Conservation (phyloP, 371 early-diverging fungal genomes). For the Syncephalastrum racemosum region DNA sequence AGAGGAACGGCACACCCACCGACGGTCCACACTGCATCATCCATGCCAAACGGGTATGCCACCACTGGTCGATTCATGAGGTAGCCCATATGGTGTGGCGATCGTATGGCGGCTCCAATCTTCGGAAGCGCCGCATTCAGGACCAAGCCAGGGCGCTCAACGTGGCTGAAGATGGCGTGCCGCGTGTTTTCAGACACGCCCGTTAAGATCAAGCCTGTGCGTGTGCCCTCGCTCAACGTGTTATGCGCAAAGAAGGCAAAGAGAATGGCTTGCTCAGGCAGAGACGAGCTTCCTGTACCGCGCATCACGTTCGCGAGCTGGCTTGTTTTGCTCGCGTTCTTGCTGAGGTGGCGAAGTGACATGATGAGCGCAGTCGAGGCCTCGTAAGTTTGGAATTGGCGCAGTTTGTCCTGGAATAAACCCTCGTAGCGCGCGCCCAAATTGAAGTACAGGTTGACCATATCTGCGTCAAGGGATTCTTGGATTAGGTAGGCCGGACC, state of each 20-base stretch:
- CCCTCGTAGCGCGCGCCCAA: slow-evolving; percentile 66
- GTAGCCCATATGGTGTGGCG: slow-evolving; percentile 45
- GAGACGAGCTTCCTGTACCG: slow-evolving; percentile 42
- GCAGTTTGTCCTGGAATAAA: slow-evolving; percentile 66
- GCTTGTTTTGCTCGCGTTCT: slow-evolving; percentile 29
- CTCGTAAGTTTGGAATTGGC: slow-evolving; percentile 71
- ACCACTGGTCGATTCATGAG: slow-evolving; percentile 57
- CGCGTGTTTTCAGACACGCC: slow-evolving; percentile 37
- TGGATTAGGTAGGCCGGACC: slow-evolving; percentile 69
- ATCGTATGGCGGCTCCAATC: slow-evolving; percentile 50
- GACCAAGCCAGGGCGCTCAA: slow-evolving; percentile 33
- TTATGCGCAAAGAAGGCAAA: slow-evolving; percentile 69
- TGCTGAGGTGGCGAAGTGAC: slow-evolving; percentile 47
- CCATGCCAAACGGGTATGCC: slow-evolving; percentile 58
- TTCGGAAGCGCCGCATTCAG: slow-evolving; percentile 66
- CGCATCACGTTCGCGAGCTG: slow-evolving; percentile 58
- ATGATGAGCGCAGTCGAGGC: slow-evolving; percentile 60
- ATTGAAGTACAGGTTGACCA: slow-evolving; percentile 60
- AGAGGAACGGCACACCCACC: slow-evolving; percentile 70
- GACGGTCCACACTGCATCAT: slow-evolving; percentile 74
- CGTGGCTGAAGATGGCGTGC: slow-evolving; percentile 17
- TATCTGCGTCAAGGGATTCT: slow-evolving; percentile 59
- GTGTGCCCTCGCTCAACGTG: slow-evolving; percentile 44
- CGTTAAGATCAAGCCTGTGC: slow-evolving; percentile 37
- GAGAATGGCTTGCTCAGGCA: slow-evolving; percentile 63